Percentiles rank a stretch among this genome's conserved stretches.
These are phyloP conservation scores for Orbilia oligospora DNA, from an alignment of 2,329 filamentous ascomycete species.

Conservation along the genomic window DNA sequence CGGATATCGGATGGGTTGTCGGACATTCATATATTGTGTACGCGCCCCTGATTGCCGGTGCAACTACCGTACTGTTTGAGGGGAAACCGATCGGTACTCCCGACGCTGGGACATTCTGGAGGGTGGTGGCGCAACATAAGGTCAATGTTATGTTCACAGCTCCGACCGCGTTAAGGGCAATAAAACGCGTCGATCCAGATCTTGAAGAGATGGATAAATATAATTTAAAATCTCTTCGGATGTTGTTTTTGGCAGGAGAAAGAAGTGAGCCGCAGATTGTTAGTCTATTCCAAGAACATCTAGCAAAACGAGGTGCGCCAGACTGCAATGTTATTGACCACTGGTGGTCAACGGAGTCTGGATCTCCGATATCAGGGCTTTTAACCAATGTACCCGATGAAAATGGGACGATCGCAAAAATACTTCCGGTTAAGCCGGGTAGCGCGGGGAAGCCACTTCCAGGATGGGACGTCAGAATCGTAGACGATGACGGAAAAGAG, in stretches of 20 bases:
- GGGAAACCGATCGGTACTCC: conserved; percentile 95
- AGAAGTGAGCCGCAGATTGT: conserved; percentile 89
- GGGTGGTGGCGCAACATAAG: conserved; percentile 85
- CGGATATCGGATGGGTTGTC: conserved; percentile 93
- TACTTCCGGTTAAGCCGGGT: conserved; percentile 81
- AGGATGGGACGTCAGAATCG: conserved; percentile 87
- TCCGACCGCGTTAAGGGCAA: conserved; percentile 87
- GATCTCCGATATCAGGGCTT: conserved; percentile 76
- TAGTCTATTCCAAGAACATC: conserved; percentile 81
- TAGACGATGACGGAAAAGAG: conserved; percentile 83
- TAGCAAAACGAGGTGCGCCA: conserved; percentile 67
- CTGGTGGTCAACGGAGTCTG: conserved; percentile 81
- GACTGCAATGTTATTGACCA: conserved; percentile 78
- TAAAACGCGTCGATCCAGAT: conserved; percentile 85
- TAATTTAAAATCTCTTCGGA: conserved; percentile 79
- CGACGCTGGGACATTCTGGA: conserved; percentile 89
- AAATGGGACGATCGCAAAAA: conserved; percentile 70
- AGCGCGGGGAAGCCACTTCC: conserved; percentile 93
- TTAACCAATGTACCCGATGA: conserved; percentile 30
- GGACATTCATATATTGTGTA: conserved; percentile 91
- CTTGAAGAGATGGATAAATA: conserved; percentile 78
- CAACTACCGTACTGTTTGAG: conserved; percentile 89
- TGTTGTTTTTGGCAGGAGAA: conserved; percentile 89
- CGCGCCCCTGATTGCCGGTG: conserved; percentile 86
- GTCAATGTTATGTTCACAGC: conserved; percentile 89